These are phyloP conservation scores for Melastoma malabathricum DNA, from an alignment of 345 rosid species.

Conservation along the genomic window DNA sequence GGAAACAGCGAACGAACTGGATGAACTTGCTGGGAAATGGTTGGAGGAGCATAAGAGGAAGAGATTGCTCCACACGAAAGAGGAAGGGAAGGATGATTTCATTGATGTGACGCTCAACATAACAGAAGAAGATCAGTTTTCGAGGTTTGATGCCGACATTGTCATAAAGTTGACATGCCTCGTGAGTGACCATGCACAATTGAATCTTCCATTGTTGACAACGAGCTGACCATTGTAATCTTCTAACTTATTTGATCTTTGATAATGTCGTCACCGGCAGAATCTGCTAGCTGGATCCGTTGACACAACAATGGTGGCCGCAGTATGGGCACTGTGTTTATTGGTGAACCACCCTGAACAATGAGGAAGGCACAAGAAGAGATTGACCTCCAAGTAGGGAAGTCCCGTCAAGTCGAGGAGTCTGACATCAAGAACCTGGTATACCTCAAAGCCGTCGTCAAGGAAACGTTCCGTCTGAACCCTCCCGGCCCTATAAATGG, in stretches of 20 bases:
- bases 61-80: background rate
- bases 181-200: background rate
- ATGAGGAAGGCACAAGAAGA: constrained; percentile 10
- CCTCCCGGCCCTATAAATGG: constrained; percentile 15
- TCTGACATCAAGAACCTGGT: constrained; percentile 16
- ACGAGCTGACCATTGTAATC: background rate
- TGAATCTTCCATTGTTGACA: background rate
- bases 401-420: constrained; percentile 6
- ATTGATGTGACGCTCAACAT: constrained; percentile 10
- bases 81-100: constrained; percentile 8
- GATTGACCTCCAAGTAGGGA: constrained; percentile 5
- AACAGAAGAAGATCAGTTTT: background rate
- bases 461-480: constrained; percentile 24
- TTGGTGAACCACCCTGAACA: constrained; percentile 8
- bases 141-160: constrained; percentile 4
- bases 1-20: constrained; percentile 10
- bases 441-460: constrained; percentile 25
- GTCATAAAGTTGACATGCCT: constrained; percentile 3
- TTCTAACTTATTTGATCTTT: background rate
- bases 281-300: constrained; percentile 5
- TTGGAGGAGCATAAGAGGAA: constrained; percentile 13
- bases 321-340: constrained; percentile 10
- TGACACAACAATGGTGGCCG: constrained; percentile 5
- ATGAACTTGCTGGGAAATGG: constrained; percentile 6
- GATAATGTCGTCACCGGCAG: background rate